These are phyloP conservation scores for Magnaporthiopsis rhizophila DNA, from an alignment of 2,329 filamentous ascomycete species.

Conservation along the genomic window DNA sequence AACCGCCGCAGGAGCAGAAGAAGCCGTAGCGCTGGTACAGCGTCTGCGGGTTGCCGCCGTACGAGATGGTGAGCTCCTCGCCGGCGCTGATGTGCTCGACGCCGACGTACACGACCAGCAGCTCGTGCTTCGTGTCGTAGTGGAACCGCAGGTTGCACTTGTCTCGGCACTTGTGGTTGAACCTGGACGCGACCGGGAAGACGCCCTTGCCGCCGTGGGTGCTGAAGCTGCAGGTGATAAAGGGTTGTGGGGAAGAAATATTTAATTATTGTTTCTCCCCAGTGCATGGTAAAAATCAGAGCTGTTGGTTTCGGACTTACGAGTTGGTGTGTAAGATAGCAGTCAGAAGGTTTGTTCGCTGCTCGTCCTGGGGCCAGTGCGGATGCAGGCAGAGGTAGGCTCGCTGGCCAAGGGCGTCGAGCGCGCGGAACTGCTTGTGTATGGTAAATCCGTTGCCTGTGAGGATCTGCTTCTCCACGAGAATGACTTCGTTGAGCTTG, in stretches of 20 bases:
- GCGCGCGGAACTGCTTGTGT: slow-evolving; percentile 25
- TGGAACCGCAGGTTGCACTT: slow-evolving; percentile 34
- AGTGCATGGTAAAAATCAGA: background rate
- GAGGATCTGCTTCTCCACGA: slow-evolving; percentile 37
- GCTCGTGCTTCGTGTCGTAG: slow-evolving; percentile 25
- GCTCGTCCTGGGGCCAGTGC: slow-evolving; percentile 13
- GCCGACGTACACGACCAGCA: slow-evolving; percentile 33
- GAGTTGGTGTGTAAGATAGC: slow-evolving; percentile 37
- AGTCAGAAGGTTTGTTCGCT: slow-evolving; percentile 20
- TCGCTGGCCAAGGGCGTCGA: slow-evolving; percentile 22
- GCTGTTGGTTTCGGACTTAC: slow-evolving; percentile 24
- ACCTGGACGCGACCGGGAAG: slow-evolving; percentile 44
- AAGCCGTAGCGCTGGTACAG: slow-evolving; percentile 16
- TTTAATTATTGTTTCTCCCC: too few species aligned
- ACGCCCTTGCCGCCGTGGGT: slow-evolving; percentile 25
- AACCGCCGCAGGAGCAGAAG: slow-evolving; percentile 15
- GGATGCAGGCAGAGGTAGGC: slow-evolving; percentile 30
- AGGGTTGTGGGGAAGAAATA: too few species aligned
- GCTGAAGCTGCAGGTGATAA: slow-evolving; percentile 16
- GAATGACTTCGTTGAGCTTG: slow-evolving; percentile 28
- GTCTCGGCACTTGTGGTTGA: slow-evolving; percentile 49
- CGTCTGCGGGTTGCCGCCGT: slow-evolving; percentile 14
- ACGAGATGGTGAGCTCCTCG: slow-evolving; percentile 17
- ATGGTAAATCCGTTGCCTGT: slow-evolving; percentile 21
- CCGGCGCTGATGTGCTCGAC: slow-evolving; percentile 7